Conservation (phyloP, 2,329 filamentous ascomycete genomes). For the Calonectria naviculata region DNA sequence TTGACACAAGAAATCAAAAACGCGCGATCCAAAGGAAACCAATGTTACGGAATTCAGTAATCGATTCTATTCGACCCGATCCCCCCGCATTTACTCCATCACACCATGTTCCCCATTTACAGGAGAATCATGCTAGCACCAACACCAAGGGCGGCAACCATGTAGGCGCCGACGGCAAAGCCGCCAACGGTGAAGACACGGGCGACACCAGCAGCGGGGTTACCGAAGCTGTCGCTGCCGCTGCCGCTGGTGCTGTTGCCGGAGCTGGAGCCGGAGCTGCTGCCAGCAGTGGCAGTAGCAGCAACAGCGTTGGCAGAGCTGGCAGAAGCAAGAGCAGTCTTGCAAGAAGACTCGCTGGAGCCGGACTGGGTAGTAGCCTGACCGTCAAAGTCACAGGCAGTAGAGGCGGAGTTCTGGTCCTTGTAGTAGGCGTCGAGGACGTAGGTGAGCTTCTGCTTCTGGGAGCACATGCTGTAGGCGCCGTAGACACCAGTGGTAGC, state of each 20-base stretch:
- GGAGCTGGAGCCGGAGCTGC: conserved; percentile 41
- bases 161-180: conserved; percentile 61
- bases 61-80: conserved; percentile 24
- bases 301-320: conserved; percentile 64
- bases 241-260: conserved; percentile 32
- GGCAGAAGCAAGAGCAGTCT: conserved; percentile 69
- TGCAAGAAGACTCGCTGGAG: conserved; percentile 64
- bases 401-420: conserved; percentile 60
- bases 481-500: conserved; percentile 77
- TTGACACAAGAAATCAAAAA: conserved; percentile 36
- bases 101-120: conserved; percentile 49
- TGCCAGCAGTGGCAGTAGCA: conserved; percentile 55
- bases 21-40: conserved; percentile 30
- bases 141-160: conserved; percentile 61
- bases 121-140: conserved; percentile 66
- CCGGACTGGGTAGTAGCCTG: conserved; percentile 67
- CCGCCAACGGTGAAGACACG: conserved; percentile 58
- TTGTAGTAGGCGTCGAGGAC: conserved; percentile 80
- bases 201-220: conserved; percentile 48
- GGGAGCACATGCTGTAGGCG: conserved; percentile 81
- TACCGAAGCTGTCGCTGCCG: conserved; percentile 49
- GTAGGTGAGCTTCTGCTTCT: conserved; percentile 77
- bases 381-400: conserved; percentile 79
- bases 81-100: conserved; percentile 13
- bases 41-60: conserved; percentile 30